Evolutionary conservation across 768 basidiomycete species (phyloP), one percentile per base, ranked within the genome.

Genomic region (Boletus reticulatus): DNA sequence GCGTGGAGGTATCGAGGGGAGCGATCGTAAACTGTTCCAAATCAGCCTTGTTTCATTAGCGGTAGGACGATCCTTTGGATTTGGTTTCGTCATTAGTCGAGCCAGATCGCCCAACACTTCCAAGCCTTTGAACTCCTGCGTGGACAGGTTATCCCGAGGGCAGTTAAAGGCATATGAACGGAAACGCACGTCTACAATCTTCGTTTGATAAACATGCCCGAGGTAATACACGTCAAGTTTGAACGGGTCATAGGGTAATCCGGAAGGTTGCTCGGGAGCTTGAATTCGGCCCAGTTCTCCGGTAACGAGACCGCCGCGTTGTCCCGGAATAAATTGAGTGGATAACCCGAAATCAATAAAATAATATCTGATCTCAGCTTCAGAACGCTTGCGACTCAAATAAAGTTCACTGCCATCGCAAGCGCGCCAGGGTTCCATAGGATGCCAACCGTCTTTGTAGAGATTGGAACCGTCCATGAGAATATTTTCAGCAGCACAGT

Each of bases 291-390:
- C 59, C 0, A 62, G 47, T 1, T 32, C 4, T 3, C 52, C 42
- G 1, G 57, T 44, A 2, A 64, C 60, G 0, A 55, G n/a, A 0
- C 39, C 45, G 4, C 47, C 37, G 0, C 3, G 3, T 22, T 56
- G 31, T 0, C 4, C 49, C 0, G 73, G 67, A 7, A 29, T 34
- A 32, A 68, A 75, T 4, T 52, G 53, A 0, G 61, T 56, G 0
- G 75, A 74, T 9, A 74, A 27, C 0, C 73, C 73, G 37, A 77
- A 74, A 54, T 75, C 74, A 31, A 74, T 73, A n/a, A 72, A 58
- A 44, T 66, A 73, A 52, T 76, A 76, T 14, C 47, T 67, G 0
- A 63, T 61, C 4, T 73, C 66, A 3, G 49, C 59, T 6, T 58
- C 46, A 0, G 69, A 73, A 1, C 72, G 70, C 0, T 61, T 69